phyloP scores from a whole-genome alignment of 2,329 filamentous ascomycete genomes.

The Penicillium brasilianum region DNA sequence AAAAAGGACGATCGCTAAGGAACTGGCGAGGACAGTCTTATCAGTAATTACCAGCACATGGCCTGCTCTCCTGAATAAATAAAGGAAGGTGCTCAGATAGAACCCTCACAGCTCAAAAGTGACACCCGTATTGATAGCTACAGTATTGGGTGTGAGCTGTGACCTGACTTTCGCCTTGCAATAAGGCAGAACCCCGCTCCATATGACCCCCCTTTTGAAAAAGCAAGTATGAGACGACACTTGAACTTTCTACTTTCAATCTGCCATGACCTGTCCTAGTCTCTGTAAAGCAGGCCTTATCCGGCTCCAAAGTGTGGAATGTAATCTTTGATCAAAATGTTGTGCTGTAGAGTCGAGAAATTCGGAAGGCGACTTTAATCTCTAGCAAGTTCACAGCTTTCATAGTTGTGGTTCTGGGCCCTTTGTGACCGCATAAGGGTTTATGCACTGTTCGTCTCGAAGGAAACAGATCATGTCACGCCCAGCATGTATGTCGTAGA shows the following conservation, averaged over 20 bases:
- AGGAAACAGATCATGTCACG: conserved; percentile 43
- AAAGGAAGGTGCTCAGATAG: conserved; percentile 29
- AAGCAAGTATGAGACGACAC: conserved; percentile 48
- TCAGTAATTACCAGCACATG: conserved; percentile 41
- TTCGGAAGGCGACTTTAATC: too few relatives aligned
- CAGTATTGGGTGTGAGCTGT: conserved; percentile 54
- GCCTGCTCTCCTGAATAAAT: conserved; percentile 46
- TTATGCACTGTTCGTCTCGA: conserved; percentile 43
- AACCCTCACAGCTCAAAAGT: conserved; percentile 33
- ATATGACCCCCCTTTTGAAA: not conserved
- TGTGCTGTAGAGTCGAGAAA: too few relatives aligned
- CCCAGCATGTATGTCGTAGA: conserved; percentile 44
- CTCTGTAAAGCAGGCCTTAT: conserved; percentile 36
- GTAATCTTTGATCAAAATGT: too few relatives aligned
- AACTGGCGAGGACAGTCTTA: too few relatives aligned
- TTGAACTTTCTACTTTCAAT: conserved; percentile 44
- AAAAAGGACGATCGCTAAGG: too few relatives aligned
- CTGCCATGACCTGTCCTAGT: conserved; percentile 44
- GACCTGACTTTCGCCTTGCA: conserved; percentile 22
- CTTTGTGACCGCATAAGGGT: conserved; percentile 30
- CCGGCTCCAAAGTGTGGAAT: conserved; percentile 39
- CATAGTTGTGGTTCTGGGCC: conserved; percentile 35
- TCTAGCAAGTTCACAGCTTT: conserved; percentile 36
- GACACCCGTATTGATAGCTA: too few relatives aligned
- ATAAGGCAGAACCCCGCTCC: not conserved